These are phyloP conservation scores for Tylopilus balloui DNA, from an alignment of 768 basidiomycete genomes.

Conservation along the genomic window DNA sequence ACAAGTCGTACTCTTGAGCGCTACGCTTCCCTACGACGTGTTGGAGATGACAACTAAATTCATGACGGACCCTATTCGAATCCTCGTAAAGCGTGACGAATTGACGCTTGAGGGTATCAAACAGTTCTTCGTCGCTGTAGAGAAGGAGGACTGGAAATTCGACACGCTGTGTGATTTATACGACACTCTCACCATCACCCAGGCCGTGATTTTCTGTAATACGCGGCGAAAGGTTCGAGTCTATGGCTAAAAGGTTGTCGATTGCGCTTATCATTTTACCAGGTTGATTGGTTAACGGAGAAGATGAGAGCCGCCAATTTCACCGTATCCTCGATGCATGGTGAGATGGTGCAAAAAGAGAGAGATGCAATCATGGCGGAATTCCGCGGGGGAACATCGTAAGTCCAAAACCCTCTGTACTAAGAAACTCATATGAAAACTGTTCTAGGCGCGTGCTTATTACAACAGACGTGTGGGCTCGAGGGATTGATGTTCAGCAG, in stretches of 20 bases:
- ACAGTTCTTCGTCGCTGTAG: conserved; percentile 97
- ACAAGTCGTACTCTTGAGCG: conserved; percentile 94
- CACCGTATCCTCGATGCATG: conserved; percentile 94
- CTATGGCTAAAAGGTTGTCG: neutral
- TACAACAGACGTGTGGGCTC: conserved; percentile 95
- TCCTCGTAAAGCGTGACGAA: conserved; percentile 99
- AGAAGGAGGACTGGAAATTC: conserved; percentile 99
- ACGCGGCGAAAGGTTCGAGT: conserved; percentile 83
- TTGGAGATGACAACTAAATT: conserved; percentile 99
- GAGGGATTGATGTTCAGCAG: conserved; percentile 98
- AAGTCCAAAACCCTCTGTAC: conserved; percentile 29
- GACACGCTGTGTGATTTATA: conserved; percentile 97
- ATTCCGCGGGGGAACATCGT: conserved; percentile 91
- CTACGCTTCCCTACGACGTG: conserved; percentile 94
- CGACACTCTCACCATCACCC: conserved; percentile 97
- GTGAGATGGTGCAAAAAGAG: conserved; percentile 95
- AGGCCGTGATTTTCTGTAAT: conserved; percentile 99
- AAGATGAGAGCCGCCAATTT: conserved; percentile 99
- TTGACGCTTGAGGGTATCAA: conserved; percentile 95
- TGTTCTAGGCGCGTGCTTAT: conserved; percentile 80
- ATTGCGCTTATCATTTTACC: conserved; percentile 11
- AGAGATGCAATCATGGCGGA: conserved; percentile 96
- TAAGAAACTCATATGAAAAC: conserved; percentile 5
- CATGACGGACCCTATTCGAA: conserved; percentile 98
- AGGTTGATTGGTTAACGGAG: conserved; percentile 98